Evolutionary conservation across 1,284 basidiomycete genomes (phyloP).

Genomic region (Ganoderma sinense): DNA sequence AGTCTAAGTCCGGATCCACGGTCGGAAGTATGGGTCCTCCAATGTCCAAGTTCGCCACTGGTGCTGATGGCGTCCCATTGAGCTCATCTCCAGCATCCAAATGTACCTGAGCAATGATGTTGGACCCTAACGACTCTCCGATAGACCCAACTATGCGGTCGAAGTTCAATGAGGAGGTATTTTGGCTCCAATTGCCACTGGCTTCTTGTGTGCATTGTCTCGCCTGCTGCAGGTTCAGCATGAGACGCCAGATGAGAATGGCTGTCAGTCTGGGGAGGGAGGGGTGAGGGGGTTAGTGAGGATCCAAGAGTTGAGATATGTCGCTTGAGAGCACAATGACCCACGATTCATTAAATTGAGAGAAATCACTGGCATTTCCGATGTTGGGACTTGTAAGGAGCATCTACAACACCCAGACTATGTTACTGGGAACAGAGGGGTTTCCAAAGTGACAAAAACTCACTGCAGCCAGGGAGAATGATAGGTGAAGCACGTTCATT

Average conservation of each 20-base stretch:
- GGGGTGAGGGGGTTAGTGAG: too few species aligned
- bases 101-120: too few species aligned
- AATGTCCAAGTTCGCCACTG: too few species aligned
- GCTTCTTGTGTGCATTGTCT: background rate
- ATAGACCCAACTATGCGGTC: background rate
- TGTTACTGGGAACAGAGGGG: too few species aligned
- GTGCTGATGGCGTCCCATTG: too few species aligned
- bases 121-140: background rate
- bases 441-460: too few species aligned
- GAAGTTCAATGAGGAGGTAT: background rate
- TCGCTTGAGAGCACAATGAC: too few species aligned
- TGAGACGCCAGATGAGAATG: slow-evolving; percentile 4
- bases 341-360: background rate
- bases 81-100: too few species aligned
- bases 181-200: background rate
- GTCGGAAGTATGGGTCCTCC: too few species aligned
- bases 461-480: background rate
- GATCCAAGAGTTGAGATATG: too few species aligned
- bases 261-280: background rate
- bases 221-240: slow-evolving; percentile 4
- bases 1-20: too few species aligned
- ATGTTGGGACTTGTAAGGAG: background rate
- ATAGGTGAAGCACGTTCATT: slow-evolving; percentile 6
- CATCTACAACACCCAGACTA: background rate
- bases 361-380: background rate